phyloP scores from a whole-genome alignment of 805 yeast genomes.

The Metschnikowia noctiluminum region DNA sequence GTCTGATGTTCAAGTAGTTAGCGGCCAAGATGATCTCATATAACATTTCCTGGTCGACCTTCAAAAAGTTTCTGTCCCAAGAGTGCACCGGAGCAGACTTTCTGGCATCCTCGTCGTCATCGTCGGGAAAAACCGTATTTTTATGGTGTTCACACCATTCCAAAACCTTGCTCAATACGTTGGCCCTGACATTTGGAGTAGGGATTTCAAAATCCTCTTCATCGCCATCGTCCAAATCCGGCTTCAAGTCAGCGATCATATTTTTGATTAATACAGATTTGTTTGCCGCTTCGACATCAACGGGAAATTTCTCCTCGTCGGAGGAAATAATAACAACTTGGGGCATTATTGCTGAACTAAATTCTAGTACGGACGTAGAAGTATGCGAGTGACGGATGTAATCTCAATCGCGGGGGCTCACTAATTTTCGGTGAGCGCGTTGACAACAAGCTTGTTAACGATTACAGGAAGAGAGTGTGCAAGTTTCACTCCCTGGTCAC shows the following conservation, averaged over 20 bases:
- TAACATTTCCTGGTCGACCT: constrained; percentile 89
- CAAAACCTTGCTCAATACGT: constrained; percentile 83
- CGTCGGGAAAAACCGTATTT: constrained; percentile 70
- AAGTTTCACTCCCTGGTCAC: too few species aligned
- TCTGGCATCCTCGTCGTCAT: constrained; percentile 78
- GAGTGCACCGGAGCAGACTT: constrained; percentile 90
- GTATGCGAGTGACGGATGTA: background rate
- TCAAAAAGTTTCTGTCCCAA: constrained; percentile 93
- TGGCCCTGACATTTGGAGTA: constrained; percentile 83
- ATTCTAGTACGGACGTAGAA: background rate
- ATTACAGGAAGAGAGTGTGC: too few species aligned
- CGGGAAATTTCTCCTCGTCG: constrained; percentile 76
- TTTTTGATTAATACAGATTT: constrained; percentile 82
- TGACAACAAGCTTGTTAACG: too few species aligned
- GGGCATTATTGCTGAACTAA: constrained; percentile 19
- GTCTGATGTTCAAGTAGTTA: constrained; percentile 71
- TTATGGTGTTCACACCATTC: constrained; percentile 97
- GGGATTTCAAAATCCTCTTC: constrained; percentile 71
- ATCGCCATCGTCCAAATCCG: constrained; percentile 55
- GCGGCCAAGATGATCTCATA: constrained; percentile 82
- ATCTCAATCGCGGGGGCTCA: background rate
- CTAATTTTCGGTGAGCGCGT: background rate
- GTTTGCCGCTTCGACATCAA: constrained; percentile 79
- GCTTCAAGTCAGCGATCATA: constrained; percentile 71
- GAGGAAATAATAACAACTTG: constrained; percentile 64